Evolutionary conservation across 768 basidiomycete genomes (phyloP).

Genomic region (Chalciporus chontae): DNA sequence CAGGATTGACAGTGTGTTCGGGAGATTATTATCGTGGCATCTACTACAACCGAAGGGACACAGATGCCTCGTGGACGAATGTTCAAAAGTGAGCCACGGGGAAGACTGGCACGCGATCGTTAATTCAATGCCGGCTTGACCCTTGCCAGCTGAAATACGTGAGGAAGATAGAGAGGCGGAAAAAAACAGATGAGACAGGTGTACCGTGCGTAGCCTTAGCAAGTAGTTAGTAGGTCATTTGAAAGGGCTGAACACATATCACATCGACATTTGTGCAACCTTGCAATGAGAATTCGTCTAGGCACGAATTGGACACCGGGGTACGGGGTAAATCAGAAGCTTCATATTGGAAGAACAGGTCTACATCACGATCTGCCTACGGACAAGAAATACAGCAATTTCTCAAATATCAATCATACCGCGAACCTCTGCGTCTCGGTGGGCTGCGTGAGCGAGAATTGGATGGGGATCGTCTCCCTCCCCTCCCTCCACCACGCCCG

Average conservation of each 20-base stretch:
- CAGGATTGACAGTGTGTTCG: neutral
- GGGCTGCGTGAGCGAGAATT: slow-evolving; percentile 41
- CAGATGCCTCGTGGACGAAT: slow-evolving; percentile 7
- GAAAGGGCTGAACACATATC: no score
- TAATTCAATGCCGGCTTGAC: neutral
- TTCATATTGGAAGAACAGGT: neutral
- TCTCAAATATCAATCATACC: slow-evolving; percentile 28
- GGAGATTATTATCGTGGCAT: neutral
- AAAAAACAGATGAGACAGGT: neutral
- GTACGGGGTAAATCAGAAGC: no score
- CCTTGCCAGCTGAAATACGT: neutral
- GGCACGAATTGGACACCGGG: no score
- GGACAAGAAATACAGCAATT: slow-evolving; percentile 4
- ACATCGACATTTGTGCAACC: no score
- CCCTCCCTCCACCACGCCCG: slow-evolving; percentile 41
- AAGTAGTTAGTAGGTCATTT: no score
- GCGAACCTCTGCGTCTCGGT: slow-evolving; percentile 33
- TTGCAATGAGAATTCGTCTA: no score
- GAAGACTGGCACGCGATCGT: neutral
- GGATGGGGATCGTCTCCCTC: slow-evolving; percentile 37
- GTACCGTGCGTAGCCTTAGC: no score
- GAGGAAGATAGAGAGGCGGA: neutral
- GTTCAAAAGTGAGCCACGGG: slow-evolving; percentile 1
- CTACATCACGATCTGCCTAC: neutral
- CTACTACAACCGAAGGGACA: neutral